Conservation (phyloP, 345 rosid genomes). For the Excoecaria agallocha region DNA sequence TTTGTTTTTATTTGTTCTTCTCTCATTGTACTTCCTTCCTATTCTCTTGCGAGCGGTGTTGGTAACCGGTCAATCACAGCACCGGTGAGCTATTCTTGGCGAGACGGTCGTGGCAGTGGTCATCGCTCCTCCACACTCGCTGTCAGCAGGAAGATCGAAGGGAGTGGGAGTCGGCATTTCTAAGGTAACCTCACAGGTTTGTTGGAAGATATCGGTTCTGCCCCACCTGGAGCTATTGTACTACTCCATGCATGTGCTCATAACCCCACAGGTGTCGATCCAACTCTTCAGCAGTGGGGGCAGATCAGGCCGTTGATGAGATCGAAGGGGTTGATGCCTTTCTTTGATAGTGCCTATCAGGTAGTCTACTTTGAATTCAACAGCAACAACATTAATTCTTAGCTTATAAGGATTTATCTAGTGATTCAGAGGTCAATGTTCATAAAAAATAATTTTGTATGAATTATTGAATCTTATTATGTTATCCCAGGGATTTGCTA, state of each 20-base stretch:
- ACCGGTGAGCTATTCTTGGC: too few species aligned
- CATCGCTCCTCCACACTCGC: too few species aligned
- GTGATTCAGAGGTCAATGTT: background rate
- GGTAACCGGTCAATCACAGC: too few species aligned
- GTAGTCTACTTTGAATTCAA: slow-evolving; percentile 28
- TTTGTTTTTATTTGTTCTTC: too few species aligned
- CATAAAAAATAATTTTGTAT: background rate
- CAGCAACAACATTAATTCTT: background rate
- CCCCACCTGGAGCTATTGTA: slow-evolving; percentile 78
- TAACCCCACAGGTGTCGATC: slow-evolving; percentile 97
- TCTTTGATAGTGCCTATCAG: slow-evolving; percentile 98
- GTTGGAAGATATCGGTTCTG: slow-evolving; percentile 80
- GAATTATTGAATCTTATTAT: background rate
- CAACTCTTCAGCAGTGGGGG: slow-evolving; percentile 86
- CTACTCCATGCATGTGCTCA: slow-evolving; percentile 99
- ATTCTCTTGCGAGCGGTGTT: too few species aligned
- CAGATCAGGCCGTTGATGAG: slow-evolving; percentile 74
- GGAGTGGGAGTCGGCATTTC: too few species aligned
- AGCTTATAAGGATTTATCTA: background rate
- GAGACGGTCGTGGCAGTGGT: too few species aligned
- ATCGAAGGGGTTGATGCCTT: slow-evolving; percentile 73
- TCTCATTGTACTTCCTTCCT: too few species aligned
- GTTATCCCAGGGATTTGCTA: slow-evolving; percentile 44
- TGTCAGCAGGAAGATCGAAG: too few species aligned
- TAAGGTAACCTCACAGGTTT: too few species aligned